Base-by-base conservation (phyloP, 1,284 basidiomycete species). In the Peniophora sp. region DNA sequence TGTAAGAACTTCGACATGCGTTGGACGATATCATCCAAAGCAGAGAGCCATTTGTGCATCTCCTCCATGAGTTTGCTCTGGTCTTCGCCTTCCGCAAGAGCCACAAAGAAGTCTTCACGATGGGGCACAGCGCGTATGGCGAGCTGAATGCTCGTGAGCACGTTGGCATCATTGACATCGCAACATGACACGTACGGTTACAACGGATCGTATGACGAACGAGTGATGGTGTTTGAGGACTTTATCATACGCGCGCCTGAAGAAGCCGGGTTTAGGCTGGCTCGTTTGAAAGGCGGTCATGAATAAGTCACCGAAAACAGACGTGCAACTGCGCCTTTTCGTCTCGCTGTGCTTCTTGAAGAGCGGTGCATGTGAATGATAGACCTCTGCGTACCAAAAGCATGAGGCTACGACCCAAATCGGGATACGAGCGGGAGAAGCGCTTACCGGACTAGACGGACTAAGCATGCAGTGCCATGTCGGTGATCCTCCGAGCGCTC, bases 41-140 rank as follows among this genome's bases (percentile, higher is more conserved):
- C 90, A 2, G 63, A 66, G 22, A 97, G 76, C 95, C 95, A 99
- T 55, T 78, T 81, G 41, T 72, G 68, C 32, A 98, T 74, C 65
- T 92, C 89, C 9, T 60, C 65, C 48, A 88, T 76, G 46, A 98
- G 85, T 60, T 83, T 84, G 49, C 86, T 85, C 20, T 79, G 69
- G 17, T 83, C 76, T 18, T 85, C 92, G 32, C 95, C 86, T 70
- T 97, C 91, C 20, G 83, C 78, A 47, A 99, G 79, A 57, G 90
- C 86, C 45, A 73, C 70, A 68, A 92, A 93, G 65, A 99, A 97
- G 55, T 90, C 88, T 32, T 75, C 73, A 45, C 96, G 86, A 62
- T 85, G 83, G 1, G 96, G 96, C 55, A 90, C 95, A 0, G 95
- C 91, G 60, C 89, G 89, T 69, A 99, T 93, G 8, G 95, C 96